Evolutionary conservation across 805 yeast genomes (phyloP).

Genomic region (Pichia insulana): DNA sequence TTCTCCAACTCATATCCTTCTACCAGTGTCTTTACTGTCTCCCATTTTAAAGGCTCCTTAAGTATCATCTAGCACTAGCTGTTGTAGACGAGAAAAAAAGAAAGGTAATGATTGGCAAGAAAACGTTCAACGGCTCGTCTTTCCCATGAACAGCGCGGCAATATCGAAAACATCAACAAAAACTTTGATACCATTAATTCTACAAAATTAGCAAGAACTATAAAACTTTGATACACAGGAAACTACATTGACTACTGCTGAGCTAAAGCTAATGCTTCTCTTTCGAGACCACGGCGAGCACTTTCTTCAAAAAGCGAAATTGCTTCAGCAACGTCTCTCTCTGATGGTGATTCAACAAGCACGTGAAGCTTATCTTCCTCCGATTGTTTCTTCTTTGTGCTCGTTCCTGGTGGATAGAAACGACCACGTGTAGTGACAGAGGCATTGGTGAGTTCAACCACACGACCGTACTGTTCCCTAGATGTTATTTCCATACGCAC

Average conservation of each 20-base stretch:
- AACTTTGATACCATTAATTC: too few relatives aligned
- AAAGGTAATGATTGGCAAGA: too few relatives aligned
- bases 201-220: too few relatives aligned
- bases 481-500: conserved; percentile 74
- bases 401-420: conserved; percentile 57
- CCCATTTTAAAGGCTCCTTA: conserved; percentile 39
- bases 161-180: too few relatives aligned
- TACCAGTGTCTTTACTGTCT: conserved; percentile 31
- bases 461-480: conserved; percentile 50
- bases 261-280: conserved; percentile 3
- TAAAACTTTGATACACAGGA: too few relatives aligned
- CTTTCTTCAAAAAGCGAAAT: conserved; percentile 46
- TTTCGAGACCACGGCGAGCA: conserved; percentile 41
- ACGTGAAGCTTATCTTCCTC: conserved; percentile 66
- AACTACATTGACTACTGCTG: neutral
- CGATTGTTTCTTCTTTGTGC: conserved; percentile 35
- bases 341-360: conserved; percentile 66
- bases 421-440: conserved; percentile 79
- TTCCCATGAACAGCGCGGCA: too few relatives aligned
- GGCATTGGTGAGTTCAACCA: conserved; percentile 63
- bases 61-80: conserved; percentile 2
- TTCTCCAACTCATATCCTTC: conserved; percentile 34
- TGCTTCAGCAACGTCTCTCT: conserved; percentile 49
- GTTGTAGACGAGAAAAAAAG: too few relatives aligned
- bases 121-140: too few relatives aligned